A percentile compares a stretch with the other conserved stretches of the same genome.
These are phyloP conservation scores for Claviceps lovelessii DNA, from an alignment of 2,329 filamentous ascomycete species.

Conservation along the genomic window DNA sequence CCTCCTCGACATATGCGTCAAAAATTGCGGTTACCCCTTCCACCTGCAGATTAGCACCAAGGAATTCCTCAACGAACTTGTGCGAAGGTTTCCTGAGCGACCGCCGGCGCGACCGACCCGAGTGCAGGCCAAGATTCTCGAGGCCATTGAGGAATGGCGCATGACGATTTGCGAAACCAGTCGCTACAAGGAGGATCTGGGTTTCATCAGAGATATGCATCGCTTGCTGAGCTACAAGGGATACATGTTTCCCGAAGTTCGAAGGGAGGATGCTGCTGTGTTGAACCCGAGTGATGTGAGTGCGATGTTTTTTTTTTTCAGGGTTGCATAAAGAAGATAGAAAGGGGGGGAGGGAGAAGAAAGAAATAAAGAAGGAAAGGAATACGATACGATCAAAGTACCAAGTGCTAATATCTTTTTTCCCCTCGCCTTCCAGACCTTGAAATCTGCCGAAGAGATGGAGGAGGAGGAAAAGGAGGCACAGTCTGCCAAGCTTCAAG, in stretches of 20 bases:
- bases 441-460: slow-evolving; percentile 96
- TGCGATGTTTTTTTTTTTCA: slow-evolving; percentile 10
- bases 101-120: slow-evolving; percentile 74
- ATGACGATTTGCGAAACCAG: slow-evolving; percentile 97
- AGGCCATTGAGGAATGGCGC: slow-evolving; percentile 96
- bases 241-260: slow-evolving; percentile 85
- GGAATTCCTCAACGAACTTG: slow-evolving; percentile 96
- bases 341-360: neutral
- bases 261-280: slow-evolving; percentile 87
- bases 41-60: slow-evolving; percentile 98
- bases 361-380: neutral
- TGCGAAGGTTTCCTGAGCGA: slow-evolving; percentile 86
- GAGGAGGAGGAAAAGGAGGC: slow-evolving; percentile 90
- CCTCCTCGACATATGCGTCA: slow-evolving; percentile 96
- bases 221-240: slow-evolving; percentile 90
- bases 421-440: slow-evolving; percentile 42
- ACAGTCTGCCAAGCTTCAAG: slow-evolving; percentile 95
- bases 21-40: slow-evolving; percentile 98
- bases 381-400: neutral
- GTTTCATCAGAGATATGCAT: slow-evolving; percentile 97
- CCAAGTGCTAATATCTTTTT: neutral
- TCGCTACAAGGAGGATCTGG: slow-evolving; percentile 90
- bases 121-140: slow-evolving; percentile 84
- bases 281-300: slow-evolving; percentile 91
- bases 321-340: too few species aligned